Evolutionary conservation across 495 filamentous ascomycete genomes (phyloP).

Genomic region (Lepraria neglecta): DNA sequence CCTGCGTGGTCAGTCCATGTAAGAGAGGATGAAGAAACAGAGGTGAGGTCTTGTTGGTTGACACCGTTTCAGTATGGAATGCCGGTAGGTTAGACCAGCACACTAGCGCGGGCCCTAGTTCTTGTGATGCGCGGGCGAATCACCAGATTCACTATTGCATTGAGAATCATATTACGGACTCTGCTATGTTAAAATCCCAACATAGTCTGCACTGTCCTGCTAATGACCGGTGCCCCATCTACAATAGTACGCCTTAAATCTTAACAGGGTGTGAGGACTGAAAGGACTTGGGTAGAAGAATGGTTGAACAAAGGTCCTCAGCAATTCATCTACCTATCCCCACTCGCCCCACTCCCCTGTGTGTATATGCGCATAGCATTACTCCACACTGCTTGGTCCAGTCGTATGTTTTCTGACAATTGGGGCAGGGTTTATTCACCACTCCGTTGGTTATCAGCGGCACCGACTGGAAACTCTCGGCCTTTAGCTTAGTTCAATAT

Average conservation of each 20-base stretch:
- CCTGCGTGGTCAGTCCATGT: neutral
- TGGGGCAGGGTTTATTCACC: neutral
- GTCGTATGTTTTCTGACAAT: neutral
- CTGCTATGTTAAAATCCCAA: neutral
- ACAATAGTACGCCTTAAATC: neutral
- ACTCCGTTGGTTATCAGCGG: slow-evolving; percentile 10
- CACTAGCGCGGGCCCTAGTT: slow-evolving; percentile 4
- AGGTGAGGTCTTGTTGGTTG: slow-evolving; percentile 3
- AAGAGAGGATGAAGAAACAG: neutral
- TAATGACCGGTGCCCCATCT: neutral
- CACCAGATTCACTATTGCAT: neutral
- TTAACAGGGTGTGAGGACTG: neutral
- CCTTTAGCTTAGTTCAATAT: slow-evolving; percentile 6
- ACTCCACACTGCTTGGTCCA: neutral
- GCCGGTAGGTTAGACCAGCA: slow-evolving; percentile 1
- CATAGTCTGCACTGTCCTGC: neutral
- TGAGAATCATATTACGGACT: neutral
- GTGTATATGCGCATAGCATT: no score
- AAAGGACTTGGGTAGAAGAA: neutral
- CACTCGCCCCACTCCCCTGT: neutral
- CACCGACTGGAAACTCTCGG: slow-evolving; percentile 10
- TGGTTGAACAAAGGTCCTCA: neutral
- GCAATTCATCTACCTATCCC: neutral
- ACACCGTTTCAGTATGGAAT: slow-evolving; percentile 8
- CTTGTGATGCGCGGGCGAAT: neutral